Base-by-base conservation (phyloP, 1,139 yeast genomes). In the Pichia sp. region DNA sequence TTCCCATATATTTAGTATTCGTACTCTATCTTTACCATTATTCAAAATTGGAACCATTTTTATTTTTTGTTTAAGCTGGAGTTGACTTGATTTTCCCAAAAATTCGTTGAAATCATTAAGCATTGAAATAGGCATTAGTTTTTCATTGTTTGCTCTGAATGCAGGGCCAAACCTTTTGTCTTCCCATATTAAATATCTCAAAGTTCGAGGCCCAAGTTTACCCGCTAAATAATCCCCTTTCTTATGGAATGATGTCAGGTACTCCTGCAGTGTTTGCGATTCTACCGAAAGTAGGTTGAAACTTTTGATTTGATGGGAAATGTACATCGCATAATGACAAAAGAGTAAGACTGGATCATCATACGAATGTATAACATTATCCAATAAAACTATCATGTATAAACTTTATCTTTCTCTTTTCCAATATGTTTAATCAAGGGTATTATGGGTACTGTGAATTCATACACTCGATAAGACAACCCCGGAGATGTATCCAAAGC, bases 221-320 rank as follows among this genome's bases (percentile, higher is more conserved):
- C 59, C 59, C 19, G 45, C 36, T 3, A 56, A 15, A 39, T 54
- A 54, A 38, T 54, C 58, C 8, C 56, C 55, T 15, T 18, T 14
- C 4, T 41, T 19, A 3, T 41, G 28, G 2, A 47, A 33, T 1
- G 46, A 43, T 12, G 53, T 49, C 12, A 53, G 39, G 35, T 49
- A 52, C 22, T 41, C 38, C 21, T 47, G 32, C 23, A 50, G 38
- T 19, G 51, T 37, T 7, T 36, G 39, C 12, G 42, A 41, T 8
- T 39, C 35, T 9, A 41, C 30, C 8, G 48, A 35, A 14, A 52
- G 38, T 12, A 51, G 14, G 12, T 45, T 31, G 12, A 49, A 41
- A 4, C 19, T 22, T 7, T 36, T 22, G 5, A 49, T 38, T 18
- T 34, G 34, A 8, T 41, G 48, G 4, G 50, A 31, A 10, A 45